Conservation (phyloP, 1,284 basidiomycete genomes). For the Lentinus polychrous region DNA sequence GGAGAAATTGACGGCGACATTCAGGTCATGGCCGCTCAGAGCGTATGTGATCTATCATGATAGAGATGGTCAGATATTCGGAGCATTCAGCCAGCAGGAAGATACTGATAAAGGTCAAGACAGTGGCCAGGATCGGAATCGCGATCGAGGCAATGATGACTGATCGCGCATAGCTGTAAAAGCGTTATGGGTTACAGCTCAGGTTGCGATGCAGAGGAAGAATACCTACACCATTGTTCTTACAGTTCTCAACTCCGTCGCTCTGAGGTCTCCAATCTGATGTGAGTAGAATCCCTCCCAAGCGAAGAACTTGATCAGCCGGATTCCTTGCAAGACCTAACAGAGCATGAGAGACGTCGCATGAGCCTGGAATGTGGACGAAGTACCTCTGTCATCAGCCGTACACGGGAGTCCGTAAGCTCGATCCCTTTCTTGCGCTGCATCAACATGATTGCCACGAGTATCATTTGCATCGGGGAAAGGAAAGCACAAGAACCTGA, state of each 20-base stretch:
- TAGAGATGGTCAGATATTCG: background rate
- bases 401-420: conserved; percentile 66
- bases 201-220: background rate
- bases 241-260: conserved; percentile 46
- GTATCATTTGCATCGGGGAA: conserved; percentile 58
- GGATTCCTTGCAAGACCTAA: conserved; percentile 55
- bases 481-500: conserved; percentile 48
- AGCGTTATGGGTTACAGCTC: conserved; percentile 5
- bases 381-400: conserved; percentile 52
- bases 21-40: conserved; percentile 55
- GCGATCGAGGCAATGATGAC: conserved; percentile 50
- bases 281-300: conserved; percentile 60
- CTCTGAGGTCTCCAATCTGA: conserved; percentile 44
- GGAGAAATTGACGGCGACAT: conserved; percentile 67
- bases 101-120: conserved; percentile 60
- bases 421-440: conserved; percentile 61
- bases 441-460: conserved; percentile 58
- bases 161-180: conserved; percentile 42
- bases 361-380: background rate
- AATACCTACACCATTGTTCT: conserved; percentile 36
- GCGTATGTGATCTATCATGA: conserved; percentile 57
- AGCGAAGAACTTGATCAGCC: conserved; percentile 54
- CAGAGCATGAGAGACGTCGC: background rate
- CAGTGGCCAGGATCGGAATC: conserved; percentile 60
- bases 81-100: background rate